These are phyloP conservation scores for Suhomyces bribrorum DNA, from an alignment of 1,139 yeast species.

Conservation along the genomic window DNA sequence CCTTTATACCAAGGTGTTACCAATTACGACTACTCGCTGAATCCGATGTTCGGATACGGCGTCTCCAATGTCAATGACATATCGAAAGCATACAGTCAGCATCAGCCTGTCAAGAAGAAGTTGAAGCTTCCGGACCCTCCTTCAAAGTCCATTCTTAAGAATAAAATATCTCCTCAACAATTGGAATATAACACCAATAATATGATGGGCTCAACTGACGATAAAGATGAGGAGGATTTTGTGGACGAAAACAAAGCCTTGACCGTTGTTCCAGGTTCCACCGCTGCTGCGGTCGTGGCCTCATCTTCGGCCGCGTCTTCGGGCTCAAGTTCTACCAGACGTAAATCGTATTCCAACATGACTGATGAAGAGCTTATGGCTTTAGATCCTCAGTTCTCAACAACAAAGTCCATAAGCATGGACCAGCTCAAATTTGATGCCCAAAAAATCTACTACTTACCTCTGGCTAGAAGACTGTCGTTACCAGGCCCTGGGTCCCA, in stretches of 20 bases:
- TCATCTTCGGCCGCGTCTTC: conserved; percentile 3
- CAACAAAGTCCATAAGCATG: conserved; percentile 36
- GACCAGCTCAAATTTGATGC: conserved; percentile 45
- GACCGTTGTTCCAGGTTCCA: conserved; percentile 23
- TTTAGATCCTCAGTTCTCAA: conserved; percentile 55
- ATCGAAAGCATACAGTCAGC: conserved; percentile 16
- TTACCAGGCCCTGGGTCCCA: conserved; percentile 9
- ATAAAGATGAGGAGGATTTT: conserved; percentile 15
- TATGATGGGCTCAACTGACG: conserved; percentile 8
- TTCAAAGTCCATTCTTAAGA: conserved; percentile 43
- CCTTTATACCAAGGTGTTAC: conserved; percentile 3
- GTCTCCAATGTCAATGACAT: conserved; percentile 17
- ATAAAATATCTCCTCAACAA: conserved; percentile 35
- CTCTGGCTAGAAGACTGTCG: conserved; percentile 15
- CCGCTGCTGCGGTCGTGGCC: conserved; percentile 3
- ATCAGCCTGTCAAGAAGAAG: conserved; percentile 17
- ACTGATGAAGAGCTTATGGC: conserved; percentile 63
- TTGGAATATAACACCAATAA: conserved; percentile 5
- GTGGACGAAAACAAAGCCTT: conserved; percentile 15
- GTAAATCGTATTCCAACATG: conserved; percentile 64
- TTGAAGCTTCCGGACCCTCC: conserved; percentile 35
- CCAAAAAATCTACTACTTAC: conserved; percentile 38
- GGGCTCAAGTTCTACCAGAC: conserved; percentile 22
- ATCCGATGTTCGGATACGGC: conserved; percentile 17
- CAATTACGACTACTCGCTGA: conserved; percentile 1